Conservation (phyloP, 2,329 filamentous ascomycete species). For the Sclerotinia sclerotiorum region DNA sequence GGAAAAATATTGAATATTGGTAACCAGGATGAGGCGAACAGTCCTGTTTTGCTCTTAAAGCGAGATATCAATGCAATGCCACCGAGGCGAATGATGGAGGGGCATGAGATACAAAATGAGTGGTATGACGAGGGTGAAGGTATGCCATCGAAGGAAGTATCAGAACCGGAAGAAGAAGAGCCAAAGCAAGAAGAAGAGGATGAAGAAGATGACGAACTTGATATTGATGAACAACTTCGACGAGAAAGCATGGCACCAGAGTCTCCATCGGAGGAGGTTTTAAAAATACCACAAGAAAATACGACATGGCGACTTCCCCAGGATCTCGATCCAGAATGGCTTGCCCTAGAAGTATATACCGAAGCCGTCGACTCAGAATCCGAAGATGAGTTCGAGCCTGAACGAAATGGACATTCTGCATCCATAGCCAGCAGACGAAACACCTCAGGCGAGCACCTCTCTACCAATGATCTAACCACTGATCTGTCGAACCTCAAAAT, state of each 20-base stretch:
- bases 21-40: constrained; percentile 63
- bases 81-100: constrained; percentile 64
- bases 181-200: constrained; percentile 30
- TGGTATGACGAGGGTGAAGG: constrained; percentile 30
- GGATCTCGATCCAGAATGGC: constrained; percentile 71
- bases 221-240: constrained; percentile 38
- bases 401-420: constrained; percentile 33
- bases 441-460: constrained; percentile 27
- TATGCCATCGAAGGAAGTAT: constrained; percentile 21
- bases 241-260: constrained; percentile 36
- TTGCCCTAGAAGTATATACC: constrained; percentile 70
- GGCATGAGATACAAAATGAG: constrained; percentile 32
- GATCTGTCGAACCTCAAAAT: constrained; percentile 35
- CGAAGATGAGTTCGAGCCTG: constrained; percentile 46
- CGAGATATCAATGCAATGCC: constrained; percentile 65
- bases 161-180: constrained; percentile 38
- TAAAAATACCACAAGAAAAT: constrained; percentile 20
- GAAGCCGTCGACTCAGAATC: constrained; percentile 55
- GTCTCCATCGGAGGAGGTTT: constrained; percentile 21
- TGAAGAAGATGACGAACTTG: constrained; percentile 40
- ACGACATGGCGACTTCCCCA: constrained; percentile 55
- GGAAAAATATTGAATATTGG: constrained; percentile 73
- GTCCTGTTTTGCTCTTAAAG: constrained; percentile 66
- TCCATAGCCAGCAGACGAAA: constrained; percentile 32
- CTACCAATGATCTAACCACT: constrained; percentile 26